Evolutionary conservation across 2,329 filamentous ascomycete genomes (phyloP), one percentile per base, ranked within the genome.

Genomic region (Stemphylium beticola): DNA sequence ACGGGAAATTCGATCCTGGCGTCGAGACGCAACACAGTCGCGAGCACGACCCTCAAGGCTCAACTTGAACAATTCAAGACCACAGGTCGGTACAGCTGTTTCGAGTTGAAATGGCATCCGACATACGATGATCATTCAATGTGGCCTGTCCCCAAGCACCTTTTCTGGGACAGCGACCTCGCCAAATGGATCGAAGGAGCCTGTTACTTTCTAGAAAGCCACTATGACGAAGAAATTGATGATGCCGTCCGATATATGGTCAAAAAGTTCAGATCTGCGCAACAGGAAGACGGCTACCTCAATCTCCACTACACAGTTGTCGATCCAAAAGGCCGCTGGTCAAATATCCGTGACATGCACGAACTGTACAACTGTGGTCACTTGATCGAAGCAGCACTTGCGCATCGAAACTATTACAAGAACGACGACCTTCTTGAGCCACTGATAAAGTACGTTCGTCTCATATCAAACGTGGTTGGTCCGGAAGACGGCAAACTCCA

Each of bases 181-280:
- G 84, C 79, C 10, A 87, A 87, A 69, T 86, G 84, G 83, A 84
- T 87, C 45, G 85, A 87, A 69, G 84, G 81, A 0, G 84, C 83
- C 3, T 86, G 83, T 57, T 87, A 87, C 58, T 81, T 85, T 59
- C 71, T 85, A 8, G 65, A 62, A 24, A 69, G 76, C 39, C 58
- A 77, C 12, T 71, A 78, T 15, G 77, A 83, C 52, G 65, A 70
- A 0, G 76, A 81, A 38, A 72, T 86, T 47, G 78, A 83, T 49
- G 68, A 68, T 1, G 83, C 84, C 0, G 76, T 87, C 0, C 69
- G 79, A 26, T 82, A 87, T 50, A 67, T 87, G n/a, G 83, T 85
- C 0, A 74, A 77, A 0, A 86, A 84, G 80, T 85, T 87, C 10
- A 65, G 79, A 7, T 70, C 64, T 2, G 85, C 85, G 0, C 85